Percentiles rank a stretch among this genome's conserved stretches.
Evolutionary conservation across 2,329 filamentous ascomycete species (phyloP).

Genomic region (Botrytis fragariae): DNA sequence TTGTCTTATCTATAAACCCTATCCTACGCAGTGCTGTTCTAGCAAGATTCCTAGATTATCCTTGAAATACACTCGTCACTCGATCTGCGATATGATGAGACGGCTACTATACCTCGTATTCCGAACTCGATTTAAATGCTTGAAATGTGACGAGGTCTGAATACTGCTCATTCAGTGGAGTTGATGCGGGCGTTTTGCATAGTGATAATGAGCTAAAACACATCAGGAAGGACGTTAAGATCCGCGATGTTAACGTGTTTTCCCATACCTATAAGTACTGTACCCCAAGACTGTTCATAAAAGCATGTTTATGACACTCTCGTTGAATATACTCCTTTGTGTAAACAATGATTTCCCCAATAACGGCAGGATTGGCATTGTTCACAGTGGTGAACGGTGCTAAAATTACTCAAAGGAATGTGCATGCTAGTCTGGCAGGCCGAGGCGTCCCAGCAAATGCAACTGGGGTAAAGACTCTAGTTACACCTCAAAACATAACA

Average conservation of each 20-base stretch:
- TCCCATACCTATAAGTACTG: conserved; percentile 5
- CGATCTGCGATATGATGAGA: conserved; percentile 9
- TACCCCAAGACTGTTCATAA: not conserved
- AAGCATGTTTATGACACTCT: not conserved
- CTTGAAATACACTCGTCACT: not conserved
- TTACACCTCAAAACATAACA: conserved; percentile 42
- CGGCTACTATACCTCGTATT: not conserved
- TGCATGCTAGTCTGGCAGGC: conserved; percentile 28
- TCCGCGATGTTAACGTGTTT: not conserved
- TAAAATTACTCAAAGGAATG: conserved; percentile 25
- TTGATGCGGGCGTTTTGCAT: not conserved
- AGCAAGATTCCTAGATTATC: not conserved
- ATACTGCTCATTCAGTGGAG: conserved; percentile 1
- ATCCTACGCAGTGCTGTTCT: not conserved
- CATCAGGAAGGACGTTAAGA: conserved; percentile 16
- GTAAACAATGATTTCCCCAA: conserved; percentile 19
- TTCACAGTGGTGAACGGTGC: conserved; percentile 20
- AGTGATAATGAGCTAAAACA: conserved; percentile 1
- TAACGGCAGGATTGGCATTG: conserved; percentile 22
- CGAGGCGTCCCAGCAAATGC: conserved; percentile 43
- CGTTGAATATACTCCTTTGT: not conserved
- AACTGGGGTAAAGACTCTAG: conserved; percentile 41
- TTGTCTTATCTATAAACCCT: conserved; percentile 4
- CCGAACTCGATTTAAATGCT: not conserved
- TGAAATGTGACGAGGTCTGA: not conserved